Base-by-base conservation (phyloP, 1,284 basidiomycete genomes). In the Pyrrhoderma noxium region DNA sequence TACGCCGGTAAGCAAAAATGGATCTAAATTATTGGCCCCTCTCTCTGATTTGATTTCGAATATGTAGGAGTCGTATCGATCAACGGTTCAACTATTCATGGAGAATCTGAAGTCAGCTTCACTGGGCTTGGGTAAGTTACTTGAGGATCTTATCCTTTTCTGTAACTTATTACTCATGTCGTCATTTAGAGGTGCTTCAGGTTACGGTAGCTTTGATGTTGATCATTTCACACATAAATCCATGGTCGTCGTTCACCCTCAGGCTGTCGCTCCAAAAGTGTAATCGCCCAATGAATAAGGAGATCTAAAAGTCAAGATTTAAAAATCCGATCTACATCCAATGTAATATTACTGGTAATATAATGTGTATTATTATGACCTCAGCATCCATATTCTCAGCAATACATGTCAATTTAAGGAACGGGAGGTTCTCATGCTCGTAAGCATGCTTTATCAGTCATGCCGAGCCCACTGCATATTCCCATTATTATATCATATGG, bases 171-270 rank as follows among this genome's bases (percentile, higher is more conserved):
- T 14, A 36, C 25, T 51, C 50, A 45, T 16, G 52, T 21, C n/a
- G 16, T 11, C n/a, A 36, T 19, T 13, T 52, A 76, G 75, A 5
- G 76, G 75, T 3, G 60, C 68, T 11, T 74, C 75, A 18, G 76
- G 75, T 0, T 79, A 77, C 54, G 76, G 76, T 2, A 63, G 71
- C n/a, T 77, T 77, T 55, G 70, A 73, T 49, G 63, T 79, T 14
- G 70, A 76, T 3, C 64, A 72, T 52, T 78, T 77, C 57, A 78
- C 76, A 0, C 69, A 76, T 54, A 66, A 67, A 38, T 62, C 72
- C 8, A 62, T 70, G 11, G 62, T 73, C 47, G 62, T 73, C 18
- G 60, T 69, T 0, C 72, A 77, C 11, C 69, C 74, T 13, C 11
- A 5, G 11, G 7, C 27, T 31, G n/a, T n/a, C n/a, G 27, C 27